Conservation (phyloP, 768 basidiomycete species). For the Termitomyces sp. region DNA sequence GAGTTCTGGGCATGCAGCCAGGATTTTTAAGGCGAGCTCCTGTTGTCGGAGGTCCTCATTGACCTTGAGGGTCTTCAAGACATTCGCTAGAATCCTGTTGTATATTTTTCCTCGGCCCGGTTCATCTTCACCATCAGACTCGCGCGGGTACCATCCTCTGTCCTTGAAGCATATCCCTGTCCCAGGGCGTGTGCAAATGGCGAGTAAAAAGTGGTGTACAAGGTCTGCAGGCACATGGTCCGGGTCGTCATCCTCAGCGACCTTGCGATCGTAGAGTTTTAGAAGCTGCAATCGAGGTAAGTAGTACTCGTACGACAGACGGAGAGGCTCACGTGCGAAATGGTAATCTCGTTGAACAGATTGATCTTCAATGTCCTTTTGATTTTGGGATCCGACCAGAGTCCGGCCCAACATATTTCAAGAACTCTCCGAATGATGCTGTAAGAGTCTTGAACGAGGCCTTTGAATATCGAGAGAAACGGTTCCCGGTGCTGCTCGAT, state of each 20-base stretch:
- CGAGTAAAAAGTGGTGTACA: conserved; percentile 83
- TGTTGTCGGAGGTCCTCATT: conserved; percentile 87
- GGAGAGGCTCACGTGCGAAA: conserved; percentile 53
- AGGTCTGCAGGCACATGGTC: conserved; percentile 73
- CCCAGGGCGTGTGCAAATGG: conserved; percentile 79
- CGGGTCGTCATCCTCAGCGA: conserved; percentile 42
- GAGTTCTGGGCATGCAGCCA: conserved; percentile 84
- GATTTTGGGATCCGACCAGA: conserved; percentile 74
- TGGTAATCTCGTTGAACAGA: conserved; percentile 64
- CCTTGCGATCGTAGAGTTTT: conserved; percentile 68
- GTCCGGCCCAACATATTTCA: conserved; percentile 71
- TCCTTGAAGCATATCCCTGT: conserved; percentile 86
- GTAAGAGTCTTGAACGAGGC: conserved; percentile 65
- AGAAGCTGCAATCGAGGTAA: conserved; percentile 44
- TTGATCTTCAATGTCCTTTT: conserved; percentile 69
- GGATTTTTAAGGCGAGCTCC: conserved; percentile 76
- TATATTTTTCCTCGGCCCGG: conserved; percentile 52
- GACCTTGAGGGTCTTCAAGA: conserved; percentile 75
- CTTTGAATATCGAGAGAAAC: conserved; percentile 72
- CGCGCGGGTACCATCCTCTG: conserved; percentile 87
- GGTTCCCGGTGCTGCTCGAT: conserved; percentile 68
- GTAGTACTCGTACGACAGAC: neutral
- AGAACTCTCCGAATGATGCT: conserved; percentile 58
- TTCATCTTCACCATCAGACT: conserved; percentile 42
- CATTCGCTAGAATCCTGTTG: conserved; percentile 79